A percentile compares a stretch with the other conserved stretches of the same genome.
phyloP scores from a whole-genome alignment of 2,329 filamentous ascomycete species.

The Exutisphaerella laricina region DNA sequence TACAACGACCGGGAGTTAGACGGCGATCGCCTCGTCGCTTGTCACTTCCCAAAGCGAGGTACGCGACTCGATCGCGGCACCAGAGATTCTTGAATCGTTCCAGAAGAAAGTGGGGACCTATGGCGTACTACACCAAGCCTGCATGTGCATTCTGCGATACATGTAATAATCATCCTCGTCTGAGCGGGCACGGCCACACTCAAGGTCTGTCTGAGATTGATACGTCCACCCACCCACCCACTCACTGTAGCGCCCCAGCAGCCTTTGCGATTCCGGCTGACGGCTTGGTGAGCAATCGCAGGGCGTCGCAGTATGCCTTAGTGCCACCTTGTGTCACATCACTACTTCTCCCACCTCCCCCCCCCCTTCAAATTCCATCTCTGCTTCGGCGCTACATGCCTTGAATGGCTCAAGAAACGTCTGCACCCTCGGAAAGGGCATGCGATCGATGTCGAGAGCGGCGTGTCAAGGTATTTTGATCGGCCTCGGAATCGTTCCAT shows the following conservation, averaged over 20 bases:
- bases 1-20: background rate
- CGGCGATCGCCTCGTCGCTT: background rate
- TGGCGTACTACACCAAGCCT: background rate
- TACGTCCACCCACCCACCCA: no score
- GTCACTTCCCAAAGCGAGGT: background rate
- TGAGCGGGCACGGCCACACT: no score
- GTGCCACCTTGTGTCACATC: no score
- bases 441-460: slow-evolving; percentile 33
- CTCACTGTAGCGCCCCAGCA: no score
- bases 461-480: slow-evolving; percentile 28
- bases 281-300: no score
- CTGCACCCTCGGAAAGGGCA: slow-evolving; percentile 25
- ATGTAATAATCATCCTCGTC: no score
- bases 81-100: background rate
- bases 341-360: no score
- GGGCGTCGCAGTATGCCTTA: no score
- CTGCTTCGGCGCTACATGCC: slow-evolving; percentile 4
- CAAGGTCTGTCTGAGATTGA: no score
- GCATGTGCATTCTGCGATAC: no score
- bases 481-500: background rate
- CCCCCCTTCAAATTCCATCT: background rate
- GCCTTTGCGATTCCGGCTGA: no score
- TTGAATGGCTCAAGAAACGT: slow-evolving; percentile 24
- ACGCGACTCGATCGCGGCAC: background rate
- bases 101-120: background rate